Evolutionary conservation across 805 yeast species (phyloP).

Genomic region (Ogataea pilisensis): DNA sequence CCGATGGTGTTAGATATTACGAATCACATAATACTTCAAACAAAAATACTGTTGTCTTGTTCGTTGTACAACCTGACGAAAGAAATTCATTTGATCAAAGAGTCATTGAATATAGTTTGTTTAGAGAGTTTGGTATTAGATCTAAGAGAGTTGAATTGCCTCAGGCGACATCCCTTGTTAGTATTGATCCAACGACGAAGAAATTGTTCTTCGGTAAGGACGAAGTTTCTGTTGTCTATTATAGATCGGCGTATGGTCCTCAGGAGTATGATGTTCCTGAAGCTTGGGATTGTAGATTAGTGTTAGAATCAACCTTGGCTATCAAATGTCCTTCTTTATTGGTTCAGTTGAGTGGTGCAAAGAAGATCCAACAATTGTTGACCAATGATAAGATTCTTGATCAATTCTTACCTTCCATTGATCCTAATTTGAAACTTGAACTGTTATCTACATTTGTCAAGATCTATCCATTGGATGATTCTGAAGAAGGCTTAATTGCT

Average conservation of each 20-base stretch:
- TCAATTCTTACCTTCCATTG: conserved; percentile 38
- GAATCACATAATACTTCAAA: conserved; percentile 26
- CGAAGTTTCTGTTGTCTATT: conserved; percentile 86
- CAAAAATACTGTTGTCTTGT: conserved; percentile 54
- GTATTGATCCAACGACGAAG: conserved; percentile 43
- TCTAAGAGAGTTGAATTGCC: conserved; percentile 66
- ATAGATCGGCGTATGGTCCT: conserved; percentile 86
- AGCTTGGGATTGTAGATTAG: conserved; percentile 76
- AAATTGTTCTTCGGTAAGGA: conserved; percentile 50
- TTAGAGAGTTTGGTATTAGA: conserved; percentile 50
- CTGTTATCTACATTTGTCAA: conserved; percentile 69
- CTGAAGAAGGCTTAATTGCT: conserved; percentile 58
- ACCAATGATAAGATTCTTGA: conserved; percentile 50
- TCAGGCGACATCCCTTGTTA: conserved; percentile 45
- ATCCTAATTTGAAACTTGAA: conserved; percentile 12
- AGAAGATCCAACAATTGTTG: conserved; percentile 87
- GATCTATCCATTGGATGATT: conserved; percentile 80
- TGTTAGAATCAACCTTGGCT: conserved; percentile 70
- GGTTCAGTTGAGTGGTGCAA: conserved; percentile 90
- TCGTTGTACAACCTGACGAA: conserved; percentile 82
- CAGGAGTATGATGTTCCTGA: conserved; percentile 60
- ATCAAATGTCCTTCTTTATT: conserved; percentile 88
- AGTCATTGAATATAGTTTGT: conserved; percentile 66
- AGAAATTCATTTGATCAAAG: conserved; percentile 92
- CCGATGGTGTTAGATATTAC: conserved; percentile 60